Base-by-base conservation (phyloP, 1,284 basidiomycete species). In the Boletellus deceptivus region DNA sequence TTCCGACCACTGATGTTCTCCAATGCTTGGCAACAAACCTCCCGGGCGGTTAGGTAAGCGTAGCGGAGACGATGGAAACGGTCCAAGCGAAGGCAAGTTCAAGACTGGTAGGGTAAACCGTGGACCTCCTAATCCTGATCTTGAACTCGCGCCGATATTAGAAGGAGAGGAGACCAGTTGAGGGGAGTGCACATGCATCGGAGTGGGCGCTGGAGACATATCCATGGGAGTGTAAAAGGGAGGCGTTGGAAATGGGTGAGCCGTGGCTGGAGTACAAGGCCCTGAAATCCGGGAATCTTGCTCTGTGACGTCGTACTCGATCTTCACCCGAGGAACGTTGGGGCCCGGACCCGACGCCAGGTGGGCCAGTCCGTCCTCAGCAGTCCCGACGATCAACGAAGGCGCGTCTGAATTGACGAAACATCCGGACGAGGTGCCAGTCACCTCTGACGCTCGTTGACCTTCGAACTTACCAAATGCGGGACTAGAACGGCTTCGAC, bases 151-250 rank as follows among this genome's bases (percentile, higher is more conserved):
- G 29, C 43, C 33, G 5, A 33, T 22, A n/a, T 45, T n/a, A 3
- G 54, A 43, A 34, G 62, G 34, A 14, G 39, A 33, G 7, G 55
- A 35, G 6, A 53, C 22, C 6, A 45, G 6, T 5, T 48, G 54
- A 45, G 54, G 50, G 0, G 55, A 53, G 20, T 44, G 47, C 38
- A 17, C 38, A 20, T 31, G 49, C 51, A 61, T 49, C 22, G 64
- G 60, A 1, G 50, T 58, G 14, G 34, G 31, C 17, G n/a, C 43
- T 8, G 54, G 59, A 0, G 54, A 53, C 38, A 53, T 47, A n/a
- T 68, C 65, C 62, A 65, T 67, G 4, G 62, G 65, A 5, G 64
- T 67, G 45, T 65, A 68, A 45, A 67, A 63, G 3, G 62, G 64
- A 34, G 65, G 57, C 14, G 59, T 60, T n/a, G 33, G 13, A 14